Evolutionary conservation across 768 basidiomycete genomes (phyloP), one percentile per base, ranked within the genome.

Genomic region (Leccinellum rugosiceps): DNA sequence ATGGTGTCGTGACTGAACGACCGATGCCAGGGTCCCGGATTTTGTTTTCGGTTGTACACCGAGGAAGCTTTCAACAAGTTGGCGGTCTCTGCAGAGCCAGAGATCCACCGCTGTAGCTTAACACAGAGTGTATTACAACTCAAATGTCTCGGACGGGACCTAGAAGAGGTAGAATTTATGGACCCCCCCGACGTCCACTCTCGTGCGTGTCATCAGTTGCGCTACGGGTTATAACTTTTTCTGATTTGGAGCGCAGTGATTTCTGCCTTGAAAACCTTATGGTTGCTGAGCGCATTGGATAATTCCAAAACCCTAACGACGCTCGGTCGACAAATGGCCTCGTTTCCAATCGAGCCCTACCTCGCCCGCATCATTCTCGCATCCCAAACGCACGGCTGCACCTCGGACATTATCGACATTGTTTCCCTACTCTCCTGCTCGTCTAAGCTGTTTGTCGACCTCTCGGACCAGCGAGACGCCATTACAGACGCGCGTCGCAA

Each of bases 11-110:
- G 13, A 55, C 34, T 62, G 56, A 43, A 43, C 41, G 41, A 68
- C 43, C 0, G 7, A 34, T 32, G 4, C 17, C 58, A 92, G 89
- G 87, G 91, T 4, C 75, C 79, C 31, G 97, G 97, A 8, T 77
- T 81, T 48, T 99, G 97, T 73, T 99, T 91, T 75, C 84, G 97
- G 23, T 76, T 99, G 13, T 99, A 96, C 74, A 94, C 96, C 0
- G 90, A 95, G 69, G 78, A 83, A 4, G 81, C 84, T 5, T 98
- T 89, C 72, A 77, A 82, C 46, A 72, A 74, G 11, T 82, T 98
- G 80, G 74, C 77, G 5, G 63, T 79, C 13, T 81, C 90, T 9
- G 78, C 86, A 14, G 85, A 92, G 63, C 96, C 96, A 1, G 97
- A 98, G 73, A 97, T 99, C 47, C 83, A 88, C 60, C 85, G 97